Evolutionary conservation across 352 stramenopile genomes (phyloP).

Genomic region (Pythium grandisporangium): DNA sequence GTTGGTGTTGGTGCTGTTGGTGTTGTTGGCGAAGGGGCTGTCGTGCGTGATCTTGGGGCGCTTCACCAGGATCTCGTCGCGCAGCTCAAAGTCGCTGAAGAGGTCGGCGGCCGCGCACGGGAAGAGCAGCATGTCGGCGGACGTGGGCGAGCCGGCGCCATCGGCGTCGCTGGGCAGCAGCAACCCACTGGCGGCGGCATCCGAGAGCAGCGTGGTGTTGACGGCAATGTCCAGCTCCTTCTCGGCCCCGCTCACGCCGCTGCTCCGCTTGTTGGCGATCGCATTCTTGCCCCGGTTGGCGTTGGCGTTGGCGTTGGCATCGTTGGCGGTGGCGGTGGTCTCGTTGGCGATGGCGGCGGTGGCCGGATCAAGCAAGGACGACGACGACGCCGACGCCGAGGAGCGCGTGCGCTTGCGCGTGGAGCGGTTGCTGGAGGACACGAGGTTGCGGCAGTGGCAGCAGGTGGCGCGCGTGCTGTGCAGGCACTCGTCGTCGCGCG

Average conservation of each 20-base stretch:
- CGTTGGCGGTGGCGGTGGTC: too few species aligned
- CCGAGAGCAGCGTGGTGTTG: too few species aligned
- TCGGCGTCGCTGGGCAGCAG: too few species aligned
- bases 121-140: neutral
- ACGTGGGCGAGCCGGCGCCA: neutral
- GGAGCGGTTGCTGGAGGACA: slow-evolving; percentile 35
- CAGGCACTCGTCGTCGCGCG: slow-evolving; percentile 48
- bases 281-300: too few species aligned
- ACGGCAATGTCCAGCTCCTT: too few species aligned
- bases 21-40: neutral
- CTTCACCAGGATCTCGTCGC: neutral
- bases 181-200: too few species aligned
- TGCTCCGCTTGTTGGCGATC: too few species aligned
- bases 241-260: too few species aligned
- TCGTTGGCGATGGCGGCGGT: too few species aligned
- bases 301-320: too few species aligned
- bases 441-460: slow-evolving; percentile 73
- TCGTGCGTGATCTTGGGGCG: neutral
- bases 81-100: neutral
- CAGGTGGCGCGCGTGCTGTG: slow-evolving; percentile 69
- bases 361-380: too few species aligned
- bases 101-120: neutral
- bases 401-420: slow-evolving; percentile 24
- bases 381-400: too few species aligned
- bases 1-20: neutral